Conservation (phyloP, 2,329 filamentous ascomycete genomes). For the Trichoderma sp. region DNA sequence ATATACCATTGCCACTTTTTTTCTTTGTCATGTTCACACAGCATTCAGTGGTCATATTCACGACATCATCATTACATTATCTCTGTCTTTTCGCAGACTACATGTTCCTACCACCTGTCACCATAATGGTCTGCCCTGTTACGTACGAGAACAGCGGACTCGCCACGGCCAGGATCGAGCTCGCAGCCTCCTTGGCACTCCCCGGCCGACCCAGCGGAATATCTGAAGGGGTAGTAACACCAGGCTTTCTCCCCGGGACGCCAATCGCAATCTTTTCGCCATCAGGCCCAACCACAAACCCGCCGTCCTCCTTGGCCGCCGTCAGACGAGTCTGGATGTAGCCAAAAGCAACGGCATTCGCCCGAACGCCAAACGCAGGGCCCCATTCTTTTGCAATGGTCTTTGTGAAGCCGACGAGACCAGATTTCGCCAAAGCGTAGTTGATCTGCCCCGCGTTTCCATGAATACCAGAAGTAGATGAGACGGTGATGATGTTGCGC, state of each 20-base stretch:
- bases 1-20: conserved; percentile 18
- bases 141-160: conserved; percentile 86
- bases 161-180: conserved; percentile 73
- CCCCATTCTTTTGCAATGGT: conserved; percentile 94
- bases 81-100: conserved; percentile 32
- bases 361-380: conserved; percentile 75
- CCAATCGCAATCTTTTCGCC: conserved; percentile 75
- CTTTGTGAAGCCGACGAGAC: conserved; percentile 79
- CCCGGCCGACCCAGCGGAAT: conserved; percentile 79
- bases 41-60: neutral
- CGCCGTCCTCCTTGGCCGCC: conserved; percentile 80
- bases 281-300: conserved; percentile 73
- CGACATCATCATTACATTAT: neutral
- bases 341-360: conserved; percentile 84
- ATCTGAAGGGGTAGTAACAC: conserved; percentile 56
- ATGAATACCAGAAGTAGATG: conserved; percentile 76
- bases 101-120: conserved; percentile 74
- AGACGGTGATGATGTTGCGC: conserved; percentile 81
- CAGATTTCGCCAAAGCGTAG: conserved; percentile 83
- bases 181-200: conserved; percentile 77
- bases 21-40: neutral
- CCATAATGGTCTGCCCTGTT: conserved; percentile 81
- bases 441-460: conserved; percentile 92
- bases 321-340: conserved; percentile 79
- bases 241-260: conserved; percentile 59